phyloP scores from a whole-genome alignment of 1,284 basidiomycete genomes.

The Caloboletus firmus region DNA sequence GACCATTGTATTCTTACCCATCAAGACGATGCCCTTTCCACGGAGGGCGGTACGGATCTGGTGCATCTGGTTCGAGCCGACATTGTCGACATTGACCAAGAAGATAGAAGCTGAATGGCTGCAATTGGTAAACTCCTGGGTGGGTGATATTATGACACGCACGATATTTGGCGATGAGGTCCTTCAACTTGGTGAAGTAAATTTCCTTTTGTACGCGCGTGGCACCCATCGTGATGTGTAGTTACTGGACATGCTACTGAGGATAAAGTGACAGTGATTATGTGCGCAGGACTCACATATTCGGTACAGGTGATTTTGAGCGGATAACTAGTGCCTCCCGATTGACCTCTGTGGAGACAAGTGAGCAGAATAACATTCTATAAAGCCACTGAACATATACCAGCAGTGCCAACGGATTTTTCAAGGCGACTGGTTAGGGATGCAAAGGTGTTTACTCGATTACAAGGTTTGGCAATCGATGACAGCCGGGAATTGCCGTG shows the following conservation, averaged over 20 bases:
- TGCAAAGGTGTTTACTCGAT: conserved; percentile 10
- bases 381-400: conserved; percentile 32
- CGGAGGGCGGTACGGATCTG: conserved; percentile 97
- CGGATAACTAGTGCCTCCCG: conserved; percentile 67
- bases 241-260: conserved; percentile 11
- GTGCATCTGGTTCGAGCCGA: conserved; percentile 99
- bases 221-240: conserved; percentile 77
- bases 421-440: conserved; percentile 61
- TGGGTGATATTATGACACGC: conserved; percentile 36
- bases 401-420: conserved; percentile 84
- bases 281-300: conserved; percentile 22
- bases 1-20: conserved; percentile 99
- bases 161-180: conserved; percentile 91
- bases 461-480: conserved; percentile 26
- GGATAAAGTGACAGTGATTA: neutral
- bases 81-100: conserved; percentile 99
- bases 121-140: conserved; percentile 2
- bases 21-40: conserved; percentile 94
- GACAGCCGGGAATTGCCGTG: conserved; percentile 20
- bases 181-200: conserved; percentile 95
- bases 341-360: conserved; percentile 68
- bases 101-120: conserved; percentile 84
- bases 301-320: conserved; percentile 22
- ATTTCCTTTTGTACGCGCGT: conserved; percentile 87
- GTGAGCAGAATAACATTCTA: conserved; percentile 12